Evolutionary conservation across 2,329 filamentous ascomycete genomes (phyloP).

Genomic region (Juglanconis sp.): DNA sequence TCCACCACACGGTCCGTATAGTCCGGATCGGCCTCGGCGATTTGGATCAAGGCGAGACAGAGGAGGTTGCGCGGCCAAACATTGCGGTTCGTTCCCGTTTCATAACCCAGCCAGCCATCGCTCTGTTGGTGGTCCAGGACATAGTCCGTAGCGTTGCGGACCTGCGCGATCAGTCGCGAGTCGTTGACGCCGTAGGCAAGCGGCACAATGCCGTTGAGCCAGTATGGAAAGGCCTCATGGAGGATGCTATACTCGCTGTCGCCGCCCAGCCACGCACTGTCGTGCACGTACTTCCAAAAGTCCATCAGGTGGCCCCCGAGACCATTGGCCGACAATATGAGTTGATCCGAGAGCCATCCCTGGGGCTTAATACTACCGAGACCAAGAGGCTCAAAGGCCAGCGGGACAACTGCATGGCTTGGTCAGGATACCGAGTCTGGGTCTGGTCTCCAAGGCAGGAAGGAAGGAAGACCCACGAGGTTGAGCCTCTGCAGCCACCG

Average conservation of each 20-base stretch:
- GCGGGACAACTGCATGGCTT: background rate
- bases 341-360: constrained; percentile 10
- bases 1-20: constrained; percentile 42
- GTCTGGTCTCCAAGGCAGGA: background rate
- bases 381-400: constrained; percentile 22
- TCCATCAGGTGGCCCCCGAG: constrained; percentile 34
- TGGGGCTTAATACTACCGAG: constrained; percentile 18
- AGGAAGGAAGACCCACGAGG: background rate
- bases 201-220: constrained; percentile 57
- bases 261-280: constrained; percentile 51
- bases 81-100: constrained; percentile 40
- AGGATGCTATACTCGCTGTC: constrained; percentile 48
- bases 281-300: constrained; percentile 53
- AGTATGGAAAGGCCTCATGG: constrained; percentile 55
- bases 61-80: constrained; percentile 52
- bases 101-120: constrained; percentile 58
- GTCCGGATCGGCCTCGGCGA: constrained; percentile 45
- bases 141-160: constrained; percentile 40
- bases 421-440: background rate
- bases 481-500: background rate
- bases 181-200: constrained; percentile 51
- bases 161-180: constrained; percentile 45
- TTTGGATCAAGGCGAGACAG: constrained; percentile 47
- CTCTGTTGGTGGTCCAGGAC: constrained; percentile 44
- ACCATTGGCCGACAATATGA: constrained; percentile 1